These are phyloP conservation scores for Fusarium annulatum DNA, from an alignment of 2,329 filamentous ascomycete species.

Conservation along the genomic window DNA sequence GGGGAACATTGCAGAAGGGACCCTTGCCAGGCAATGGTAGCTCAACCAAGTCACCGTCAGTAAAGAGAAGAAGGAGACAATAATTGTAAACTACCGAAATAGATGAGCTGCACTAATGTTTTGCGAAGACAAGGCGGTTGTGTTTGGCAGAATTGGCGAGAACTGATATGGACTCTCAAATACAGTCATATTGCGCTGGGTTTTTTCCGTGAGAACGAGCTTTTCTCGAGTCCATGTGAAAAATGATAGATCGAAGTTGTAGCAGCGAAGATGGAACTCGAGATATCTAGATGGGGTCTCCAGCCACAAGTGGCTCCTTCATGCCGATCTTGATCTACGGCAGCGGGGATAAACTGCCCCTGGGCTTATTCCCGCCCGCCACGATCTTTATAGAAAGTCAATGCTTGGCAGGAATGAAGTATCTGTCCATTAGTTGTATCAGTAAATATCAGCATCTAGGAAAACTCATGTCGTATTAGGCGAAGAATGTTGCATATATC, in stretches of 20 bases:
- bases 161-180: neutral
- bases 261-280: neutral
- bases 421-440: too few species aligned
- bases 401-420: slow-evolving; percentile 22
- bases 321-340: slow-evolving; percentile 30
- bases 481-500: neutral
- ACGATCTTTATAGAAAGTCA: slow-evolving; percentile 27
- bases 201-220: neutral
- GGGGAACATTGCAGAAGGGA: neutral
- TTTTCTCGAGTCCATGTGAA: neutral
- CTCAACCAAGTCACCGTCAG: neutral
- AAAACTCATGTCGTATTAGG: neutral
- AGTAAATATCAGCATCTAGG: neutral
- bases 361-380: slow-evolving; percentile 23
- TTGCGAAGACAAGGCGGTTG: neutral
- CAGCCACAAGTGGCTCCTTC: slow-evolving; percentile 35
- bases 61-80: slow-evolving; percentile 4
- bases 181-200: neutral
- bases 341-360: slow-evolving; percentile 7
- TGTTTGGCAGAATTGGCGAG: neutral
- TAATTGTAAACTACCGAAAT: neutral
- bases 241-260: slow-evolving; percentile 1
- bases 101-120: neutral
- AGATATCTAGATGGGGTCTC: neutral
- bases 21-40: neutral